Evolutionary conservation across 1,284 basidiomycete species (phyloP), one percentile per base, ranked within the genome.

Genomic region (Laetiporus sulphureus): DNA sequence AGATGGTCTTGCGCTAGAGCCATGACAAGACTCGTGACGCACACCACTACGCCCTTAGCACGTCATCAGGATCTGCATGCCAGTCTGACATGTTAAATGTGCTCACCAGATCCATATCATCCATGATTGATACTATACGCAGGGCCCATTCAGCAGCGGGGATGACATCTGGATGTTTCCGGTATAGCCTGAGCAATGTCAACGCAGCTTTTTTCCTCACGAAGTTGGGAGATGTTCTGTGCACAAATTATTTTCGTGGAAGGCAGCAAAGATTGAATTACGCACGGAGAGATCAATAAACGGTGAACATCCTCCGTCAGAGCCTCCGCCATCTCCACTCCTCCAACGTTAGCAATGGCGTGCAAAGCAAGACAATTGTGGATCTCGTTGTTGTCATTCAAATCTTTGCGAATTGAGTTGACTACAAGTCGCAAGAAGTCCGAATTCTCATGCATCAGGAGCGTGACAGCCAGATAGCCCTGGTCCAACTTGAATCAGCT

Each of bases 171-270:
- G 94, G 92, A 59, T 97, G 91, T 64, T 99, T 98, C 42, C 96
- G 83, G 60, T 98, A 98, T 32, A 99, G 66, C 41, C 95, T 77
- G 16, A 99, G 73, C 13, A 99, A 65, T 0, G 96, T 98, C 46
- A 99, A 68, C 0, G 96, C 96, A 1, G 96, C 95, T 65, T 99
- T 99, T 69, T 99, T 99, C 72, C 94, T 95, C 41, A 99, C 96
- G 57, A 98, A 97, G 41, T 73, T 87, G 49, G 86, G 80, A 1
- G 96, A 99, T 8, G 95, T 98, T 38, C 93, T 95, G 58, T 24
- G 18, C 21, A 7, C n/a, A n/a, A n/a, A n/a, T n/a, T 13, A 27
- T 27, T 27, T 7, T 27, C 8, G 25, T 27, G 8, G 25, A 27
- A 27, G 13, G 22, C 21, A 1, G n/a, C n/a, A n/a, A n/a, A n/a